phyloP scores from a whole-genome alignment of 345 rosid genomes.

The Turnera subulata region DNA sequence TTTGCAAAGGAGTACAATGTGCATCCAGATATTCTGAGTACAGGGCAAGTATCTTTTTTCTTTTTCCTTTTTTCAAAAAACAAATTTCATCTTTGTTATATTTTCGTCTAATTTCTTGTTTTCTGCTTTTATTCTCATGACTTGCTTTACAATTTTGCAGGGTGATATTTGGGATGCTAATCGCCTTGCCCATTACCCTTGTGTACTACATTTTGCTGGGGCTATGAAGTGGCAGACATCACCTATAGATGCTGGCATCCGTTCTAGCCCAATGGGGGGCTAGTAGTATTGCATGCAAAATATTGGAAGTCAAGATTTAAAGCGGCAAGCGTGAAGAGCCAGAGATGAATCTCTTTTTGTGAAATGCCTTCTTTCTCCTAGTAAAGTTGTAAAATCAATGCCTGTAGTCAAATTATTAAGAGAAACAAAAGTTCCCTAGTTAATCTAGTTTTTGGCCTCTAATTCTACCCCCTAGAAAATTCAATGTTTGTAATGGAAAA shows the following conservation, averaged over 20 bases:
- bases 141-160: conserved; percentile 38
- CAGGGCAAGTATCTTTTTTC: conserved; percentile 38
- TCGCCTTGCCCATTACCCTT: conserved; percentile 93
- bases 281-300: conserved; percentile 1
- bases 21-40: conserved; percentile 78
- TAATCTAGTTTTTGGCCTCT: conserved; percentile 1
- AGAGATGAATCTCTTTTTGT: conserved; percentile 16
- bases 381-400: conserved; percentile 40
- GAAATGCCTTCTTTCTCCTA: conserved; percentile 13
- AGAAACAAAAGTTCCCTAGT: conserved; percentile 15
- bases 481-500: conserved; percentile 3
- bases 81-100: too few relatives aligned
- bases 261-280: background rate
- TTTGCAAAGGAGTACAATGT: conserved; percentile 82
- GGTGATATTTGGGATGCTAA: conserved; percentile 96
- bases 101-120: too few relatives aligned
- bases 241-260: conserved; percentile 11
- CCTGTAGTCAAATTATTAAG: conserved; percentile 23
- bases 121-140: conserved; percentile 2
- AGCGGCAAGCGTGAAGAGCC: conserved; percentile 8
- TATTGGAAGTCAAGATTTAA: conserved; percentile 8
- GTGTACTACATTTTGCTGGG: conserved; percentile 89
- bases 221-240: conserved; percentile 32
- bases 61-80: background rate
- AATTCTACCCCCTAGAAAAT: conserved; percentile 16